A percentile compares a stretch with the other conserved stretches of the same genome.
Conservation (phyloP, 768 basidiomycete genomes). For the Tricholoma hemisulphureum region DNA sequence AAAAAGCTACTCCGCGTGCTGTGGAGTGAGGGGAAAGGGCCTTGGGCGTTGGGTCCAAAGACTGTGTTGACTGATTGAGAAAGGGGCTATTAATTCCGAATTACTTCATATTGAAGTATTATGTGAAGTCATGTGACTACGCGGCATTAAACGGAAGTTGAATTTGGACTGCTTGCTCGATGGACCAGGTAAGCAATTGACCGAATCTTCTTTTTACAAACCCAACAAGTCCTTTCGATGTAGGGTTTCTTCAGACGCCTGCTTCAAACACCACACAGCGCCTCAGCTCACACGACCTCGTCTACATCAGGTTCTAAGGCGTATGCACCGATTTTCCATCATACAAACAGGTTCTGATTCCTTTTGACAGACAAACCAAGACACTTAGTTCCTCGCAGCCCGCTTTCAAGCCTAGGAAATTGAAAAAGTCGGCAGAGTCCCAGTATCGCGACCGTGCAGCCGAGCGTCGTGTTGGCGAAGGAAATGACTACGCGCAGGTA, state of each 20-base stretch:
- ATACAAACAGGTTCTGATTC: background rate
- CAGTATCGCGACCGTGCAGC: slow-evolving; percentile 75
- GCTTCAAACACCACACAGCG: slow-evolving; percentile 35
- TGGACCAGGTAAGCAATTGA: slow-evolving; percentile 34
- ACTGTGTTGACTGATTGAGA: too few species aligned
- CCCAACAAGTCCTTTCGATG: slow-evolving; percentile 1
- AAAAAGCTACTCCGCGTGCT: too few species aligned
- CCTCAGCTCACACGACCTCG: slow-evolving; percentile 32
- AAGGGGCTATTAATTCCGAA: too few species aligned
- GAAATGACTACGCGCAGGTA: slow-evolving; percentile 74
- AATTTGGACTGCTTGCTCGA: slow-evolving; percentile 5
- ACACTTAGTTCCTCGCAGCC: slow-evolving; percentile 51
- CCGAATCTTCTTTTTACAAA: background rate
- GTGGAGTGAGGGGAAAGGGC: too few species aligned
- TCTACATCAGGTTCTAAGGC: slow-evolving; percentile 27
- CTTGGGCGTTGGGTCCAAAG: too few species aligned
- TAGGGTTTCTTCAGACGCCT: slow-evolving; percentile 64
- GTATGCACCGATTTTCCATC: slow-evolving; percentile 20
- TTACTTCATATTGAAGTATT: too few species aligned
- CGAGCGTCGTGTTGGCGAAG: slow-evolving; percentile 65
- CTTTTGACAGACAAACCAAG: slow-evolving; percentile 40
- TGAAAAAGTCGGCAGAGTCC: slow-evolving; percentile 54
- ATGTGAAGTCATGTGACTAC: too few species aligned
- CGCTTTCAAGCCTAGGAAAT: slow-evolving; percentile 78
- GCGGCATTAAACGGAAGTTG: too few species aligned